Evolutionary conservation across 441 rosid genomes (phyloP), one percentile per base, ranked within the genome.

Genomic region (Corymbia calophylla): DNA sequence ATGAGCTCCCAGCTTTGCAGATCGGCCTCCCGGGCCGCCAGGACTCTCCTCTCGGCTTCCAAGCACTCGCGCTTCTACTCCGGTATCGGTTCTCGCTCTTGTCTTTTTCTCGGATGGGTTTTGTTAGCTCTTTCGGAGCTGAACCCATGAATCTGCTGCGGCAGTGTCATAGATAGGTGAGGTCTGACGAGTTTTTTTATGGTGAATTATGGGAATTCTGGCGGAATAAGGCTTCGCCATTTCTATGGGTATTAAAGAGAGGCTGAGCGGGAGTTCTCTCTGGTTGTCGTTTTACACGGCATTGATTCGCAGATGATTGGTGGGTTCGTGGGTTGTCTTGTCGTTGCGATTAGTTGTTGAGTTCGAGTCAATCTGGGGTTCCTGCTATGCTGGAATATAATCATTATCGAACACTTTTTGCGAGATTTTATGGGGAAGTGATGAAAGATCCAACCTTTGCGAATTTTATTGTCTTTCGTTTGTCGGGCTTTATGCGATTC

Each of bases 1-100:
- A 97, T 97, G 99, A 96, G 96, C 90, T 93, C 96, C 84, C 97
- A 93, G 92, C 92, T 96, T 86, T 91, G 87, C 94, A 96, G 98
- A 95, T 96, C 98, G 91, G 97, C 95, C 92, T 95, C 97, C 81
- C 94, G 92, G 91, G 97, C 97, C 68, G 95, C 96, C 29, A 94
- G 95, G 93, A 94, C 98, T 91, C 93, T 97, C 91, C 96, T 94
- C 88, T 91, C 95, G 13, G 96, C 97, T 86, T 91, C 98, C 58
- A 97, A 94, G 93, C 92, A 89, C 92, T 90, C 97, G 70, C 94
- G 97, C 62, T 92, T 94, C 89, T 95, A 90, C 98, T 93, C 98
- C n/a, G 99, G 99, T 97, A 92, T 9, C 53, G 64, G 31, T 86
- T 54, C 84, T 44, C 29, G n/a, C 84, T 77, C 31, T 56, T 35